A percentile compares a stretch with the other conserved stretches of the same genome.
Evolutionary conservation across 345 rosid genomes (phyloP).

Genomic region (Moricandia arvensis): DNA sequence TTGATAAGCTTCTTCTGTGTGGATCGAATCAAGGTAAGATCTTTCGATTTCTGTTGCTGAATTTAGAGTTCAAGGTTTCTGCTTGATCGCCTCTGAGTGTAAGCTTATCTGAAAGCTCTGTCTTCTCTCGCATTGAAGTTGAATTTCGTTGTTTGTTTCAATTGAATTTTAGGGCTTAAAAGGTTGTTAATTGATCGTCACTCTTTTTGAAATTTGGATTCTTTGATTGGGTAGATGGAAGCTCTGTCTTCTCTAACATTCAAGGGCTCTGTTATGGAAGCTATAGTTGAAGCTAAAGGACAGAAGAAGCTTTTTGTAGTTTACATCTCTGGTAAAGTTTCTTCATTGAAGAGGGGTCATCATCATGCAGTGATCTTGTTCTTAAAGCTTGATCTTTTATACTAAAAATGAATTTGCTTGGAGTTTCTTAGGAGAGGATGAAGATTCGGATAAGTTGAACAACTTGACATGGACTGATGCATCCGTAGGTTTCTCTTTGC

Average conservation of each 20-base stretch:
- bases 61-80: not conserved
- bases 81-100: not conserved
- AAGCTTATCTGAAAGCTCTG: no score
- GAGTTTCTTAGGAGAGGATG: conserved; percentile 50
- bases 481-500: conserved; percentile 38
- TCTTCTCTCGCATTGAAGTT: no score
- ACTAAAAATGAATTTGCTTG: not conserved
- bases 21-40: conserved; percentile 10
- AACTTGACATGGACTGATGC: conserved; percentile 59
- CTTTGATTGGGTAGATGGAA: conserved; percentile 50
- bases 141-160: not conserved
- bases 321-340: conserved; percentile 64
- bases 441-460: conserved; percentile 57
- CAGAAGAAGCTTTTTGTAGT: conserved; percentile 88
- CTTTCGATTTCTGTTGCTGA: not conserved
- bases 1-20: not conserved
- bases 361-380: not conserved
- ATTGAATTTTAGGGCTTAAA: conserved; percentile 5
- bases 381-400: not conserved
- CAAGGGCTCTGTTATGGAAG: conserved; percentile 67
- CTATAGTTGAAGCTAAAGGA: conserved; percentile 61
- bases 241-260: conserved; percentile 50
- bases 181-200: conserved; percentile 4
- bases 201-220: not conserved
- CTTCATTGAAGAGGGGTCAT: not conserved